Base-by-base conservation (phyloP, 805 yeast genomes). In the Sungouiozyma intestinalis region DNA sequence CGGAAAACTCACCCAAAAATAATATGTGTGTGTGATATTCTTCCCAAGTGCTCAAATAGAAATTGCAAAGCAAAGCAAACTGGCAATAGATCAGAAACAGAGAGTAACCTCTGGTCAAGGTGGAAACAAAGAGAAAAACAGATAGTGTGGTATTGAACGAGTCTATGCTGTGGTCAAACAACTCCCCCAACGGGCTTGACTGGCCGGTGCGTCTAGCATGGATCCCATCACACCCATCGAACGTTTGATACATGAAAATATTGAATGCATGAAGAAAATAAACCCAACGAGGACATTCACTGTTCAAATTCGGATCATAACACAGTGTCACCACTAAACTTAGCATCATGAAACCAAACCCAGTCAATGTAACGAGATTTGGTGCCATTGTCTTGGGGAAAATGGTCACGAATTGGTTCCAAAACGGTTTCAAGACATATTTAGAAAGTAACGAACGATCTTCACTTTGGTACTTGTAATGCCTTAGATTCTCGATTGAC, bases 171-270 rank as follows among this genome's bases (percentile, higher is more conserved):
- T 88, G 97, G 57, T 88, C 97, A 57, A 90, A 90, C 44, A 88
- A 69, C 60, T 88, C 97, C 29, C 97, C 97, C 53, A 88, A 66
- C 1, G 97, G 97, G 2, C 96, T 92, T 47, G 85, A 76, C 62
- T 86, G 94, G n/a, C 94, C 94, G 1, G 96, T 88, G 55, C 90
- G 76, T 57, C 97, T 77, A 14, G 97, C 97, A 61, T 88, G 97
- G 48, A 83, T 74, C 3, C 97, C 97, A 62, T 88, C 97, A 62
- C 95, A 84, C 0, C 95, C 95, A 62, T 88, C 97, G 60, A 88
- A 86, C 0, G 97, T 88, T 60, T 88, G 97, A 62, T 88, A 88
- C 72, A 87, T 67, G 57, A 88, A 87, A 50, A 88, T 65, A 4
- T 94, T 90, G 47, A 83, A 56, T 0, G 94, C 96, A 58, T 85